Percentiles rank a stretch among this genome's conserved stretches.
Evolutionary conservation across 2,329 filamentous ascomycete species (phyloP).

Genomic region (Trichoderma sp.): DNA sequence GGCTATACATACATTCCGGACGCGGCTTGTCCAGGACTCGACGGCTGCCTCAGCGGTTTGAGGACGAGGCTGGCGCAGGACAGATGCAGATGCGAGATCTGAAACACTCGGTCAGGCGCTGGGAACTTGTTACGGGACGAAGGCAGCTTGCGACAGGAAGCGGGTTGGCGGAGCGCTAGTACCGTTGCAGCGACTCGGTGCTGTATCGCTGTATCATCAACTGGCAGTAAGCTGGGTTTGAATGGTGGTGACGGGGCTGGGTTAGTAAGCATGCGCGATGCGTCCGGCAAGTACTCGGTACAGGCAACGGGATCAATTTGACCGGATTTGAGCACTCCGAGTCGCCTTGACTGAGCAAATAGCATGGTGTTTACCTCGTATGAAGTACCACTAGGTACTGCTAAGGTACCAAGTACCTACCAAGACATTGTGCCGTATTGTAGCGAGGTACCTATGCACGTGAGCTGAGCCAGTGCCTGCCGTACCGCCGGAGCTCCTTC

Average conservation of each 20-base stretch:
- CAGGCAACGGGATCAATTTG: no score
- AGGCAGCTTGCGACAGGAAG: constrained; percentile 14
- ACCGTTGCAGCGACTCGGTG: not conserved
- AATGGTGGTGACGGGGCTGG: not conserved
- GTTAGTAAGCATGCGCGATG: no score
- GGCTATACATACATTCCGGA: not conserved
- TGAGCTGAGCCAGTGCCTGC: constrained; percentile 2
- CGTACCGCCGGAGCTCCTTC: constrained; percentile 5
- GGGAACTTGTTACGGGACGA: not conserved
- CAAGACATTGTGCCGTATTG: not conserved
- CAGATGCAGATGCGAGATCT: not conserved
- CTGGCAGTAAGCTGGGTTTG: not conserved
- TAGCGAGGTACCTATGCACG: not conserved
- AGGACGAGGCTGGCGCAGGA: not conserved
- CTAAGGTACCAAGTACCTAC: no score
- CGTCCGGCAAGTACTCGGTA: not conserved
- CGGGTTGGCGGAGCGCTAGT: constrained; percentile 4
- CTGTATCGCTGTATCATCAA: not conserved
- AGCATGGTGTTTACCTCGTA: no score
- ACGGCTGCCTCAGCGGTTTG: not conserved
- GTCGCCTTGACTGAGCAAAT: constrained; percentile 8
- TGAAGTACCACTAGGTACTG: not conserved
- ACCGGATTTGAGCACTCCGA: no score
- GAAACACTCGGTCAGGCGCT: not conserved
- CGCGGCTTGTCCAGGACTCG: not conserved